phyloP scores from a whole-genome alignment of 129 eudicot genomes.

The Pseudognaphalium luteoalbum region DNA sequence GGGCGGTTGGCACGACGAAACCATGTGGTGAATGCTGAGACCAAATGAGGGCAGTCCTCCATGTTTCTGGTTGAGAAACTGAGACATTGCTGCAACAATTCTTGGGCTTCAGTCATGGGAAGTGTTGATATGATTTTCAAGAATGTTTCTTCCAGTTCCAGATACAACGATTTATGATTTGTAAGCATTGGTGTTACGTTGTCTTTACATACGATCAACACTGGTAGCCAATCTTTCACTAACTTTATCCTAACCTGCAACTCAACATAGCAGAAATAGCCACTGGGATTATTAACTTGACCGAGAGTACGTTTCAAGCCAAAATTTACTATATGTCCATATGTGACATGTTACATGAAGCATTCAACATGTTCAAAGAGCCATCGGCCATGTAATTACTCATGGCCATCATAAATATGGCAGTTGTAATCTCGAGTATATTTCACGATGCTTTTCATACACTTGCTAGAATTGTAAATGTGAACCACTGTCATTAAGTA shows the following conservation, averaged over 20 bases:
- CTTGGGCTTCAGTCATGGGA: slow-evolving; percentile 83
- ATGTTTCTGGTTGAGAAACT: slow-evolving; percentile 86
- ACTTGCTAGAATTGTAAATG: background rate
- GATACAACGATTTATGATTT: slow-evolving; percentile 52
- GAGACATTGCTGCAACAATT: slow-evolving; percentile 77
- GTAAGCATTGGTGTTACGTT: slow-evolving; percentile 46
- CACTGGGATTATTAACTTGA: slow-evolving; percentile 7
- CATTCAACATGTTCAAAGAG: background rate
- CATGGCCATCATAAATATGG: background rate
- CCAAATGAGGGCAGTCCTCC: slow-evolving; percentile 93
- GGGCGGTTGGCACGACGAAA: slow-evolving; percentile 76
- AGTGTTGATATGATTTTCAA: slow-evolving; percentile 74
- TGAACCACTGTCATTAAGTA: background rate
- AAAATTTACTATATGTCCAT: background rate
- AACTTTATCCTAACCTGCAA: slow-evolving; percentile 82
- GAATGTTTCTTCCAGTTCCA: slow-evolving; percentile 78
- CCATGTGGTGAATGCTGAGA: slow-evolving; percentile 88
- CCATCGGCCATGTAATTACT: background rate
- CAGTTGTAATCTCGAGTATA: background rate
- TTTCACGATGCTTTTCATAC: background rate
- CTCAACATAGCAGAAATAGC: background rate
- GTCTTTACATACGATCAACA: slow-evolving; percentile 81
- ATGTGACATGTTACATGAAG: background rate
- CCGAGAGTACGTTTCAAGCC: background rate
- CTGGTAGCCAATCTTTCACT: slow-evolving; percentile 89